Conservation (phyloP, 2,329 filamentous ascomycete species). For the Colletotrichum chrysophilum region DNA sequence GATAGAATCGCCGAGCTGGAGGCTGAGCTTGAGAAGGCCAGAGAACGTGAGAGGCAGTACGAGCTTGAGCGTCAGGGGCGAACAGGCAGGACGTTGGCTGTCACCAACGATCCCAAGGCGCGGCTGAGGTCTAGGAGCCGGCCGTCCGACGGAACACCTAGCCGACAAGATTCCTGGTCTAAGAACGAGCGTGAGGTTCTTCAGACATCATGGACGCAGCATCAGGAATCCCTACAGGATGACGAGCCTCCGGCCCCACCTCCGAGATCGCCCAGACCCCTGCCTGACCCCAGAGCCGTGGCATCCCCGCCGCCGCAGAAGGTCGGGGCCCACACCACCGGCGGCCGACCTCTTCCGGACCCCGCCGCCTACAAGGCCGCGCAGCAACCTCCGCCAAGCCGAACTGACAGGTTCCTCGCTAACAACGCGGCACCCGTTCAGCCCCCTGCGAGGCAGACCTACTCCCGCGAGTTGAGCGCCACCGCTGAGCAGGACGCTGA, state of each 20-base stretch:
- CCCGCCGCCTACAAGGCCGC: constrained; percentile 39
- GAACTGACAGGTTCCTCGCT: constrained; percentile 64
- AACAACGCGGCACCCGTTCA: constrained; percentile 54
- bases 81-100: constrained; percentile 27
- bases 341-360: constrained; percentile 59
- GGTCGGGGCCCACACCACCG: constrained; percentile 43
- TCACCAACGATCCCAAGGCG: constrained; percentile 32
- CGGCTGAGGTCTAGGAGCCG: constrained; percentile 31
- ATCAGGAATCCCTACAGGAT: constrained; percentile 38
- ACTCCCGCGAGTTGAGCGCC: constrained; percentile 59
- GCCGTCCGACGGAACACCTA: constrained; percentile 37
- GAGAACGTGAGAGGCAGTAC: constrained; percentile 68
- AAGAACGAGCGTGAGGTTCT: constrained; percentile 69
- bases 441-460: constrained; percentile 49
- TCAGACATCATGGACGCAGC: constrained; percentile 55
- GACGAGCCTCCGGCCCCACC: constrained; percentile 29
- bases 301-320: constrained; percentile 29
- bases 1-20: constrained; percentile 68
- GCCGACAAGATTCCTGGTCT: constrained; percentile 69
- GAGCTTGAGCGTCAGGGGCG: constrained; percentile 61
- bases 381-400: constrained; percentile 35
- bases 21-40: constrained; percentile 66
- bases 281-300: constrained; percentile 42
- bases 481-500: constrained; percentile 68
- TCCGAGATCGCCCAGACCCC: constrained; percentile 39